Conservation (phyloP, 192 early-diverging fungal genomes). For the Backusella tarrabulga region DNA sequence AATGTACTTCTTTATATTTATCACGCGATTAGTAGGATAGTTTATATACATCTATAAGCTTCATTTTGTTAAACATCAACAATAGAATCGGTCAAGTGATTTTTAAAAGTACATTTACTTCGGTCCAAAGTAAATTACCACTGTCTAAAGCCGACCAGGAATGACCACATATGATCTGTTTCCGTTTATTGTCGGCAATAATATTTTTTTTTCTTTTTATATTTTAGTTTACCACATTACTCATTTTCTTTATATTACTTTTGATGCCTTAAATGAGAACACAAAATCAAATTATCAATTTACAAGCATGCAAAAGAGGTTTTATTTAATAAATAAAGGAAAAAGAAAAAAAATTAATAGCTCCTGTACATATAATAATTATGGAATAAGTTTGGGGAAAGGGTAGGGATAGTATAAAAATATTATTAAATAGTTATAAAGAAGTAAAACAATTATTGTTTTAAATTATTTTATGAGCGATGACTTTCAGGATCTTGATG, state of each 20-base stretch:
- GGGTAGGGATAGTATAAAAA: neutral
- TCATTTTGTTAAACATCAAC: no score
- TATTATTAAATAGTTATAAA: conserved; percentile 8
- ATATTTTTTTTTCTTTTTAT: neutral
- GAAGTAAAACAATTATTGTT: neutral
- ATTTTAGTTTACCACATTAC: neutral
- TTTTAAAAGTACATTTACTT: no score
- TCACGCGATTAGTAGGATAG: no score
- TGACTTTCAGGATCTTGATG: neutral
- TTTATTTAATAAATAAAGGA: neutral
- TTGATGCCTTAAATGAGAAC: neutral
- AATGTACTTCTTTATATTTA: no score
- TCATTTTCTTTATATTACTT: neutral
- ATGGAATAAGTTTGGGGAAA: neutral
- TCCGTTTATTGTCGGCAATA: neutral
- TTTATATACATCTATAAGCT: no score
- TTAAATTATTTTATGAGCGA: neutral
- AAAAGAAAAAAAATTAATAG: neutral
- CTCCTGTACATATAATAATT: conserved; percentile 4
- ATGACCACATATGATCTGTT: no score
- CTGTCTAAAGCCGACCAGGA: no score
- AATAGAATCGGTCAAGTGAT: no score
- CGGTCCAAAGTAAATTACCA: no score
- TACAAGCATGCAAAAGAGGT: neutral
- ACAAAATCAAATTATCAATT: neutral